These are phyloP conservation scores for Macrophomina tecta DNA, from an alignment of 2,329 filamentous ascomycete genomes.

Conservation along the genomic window DNA sequence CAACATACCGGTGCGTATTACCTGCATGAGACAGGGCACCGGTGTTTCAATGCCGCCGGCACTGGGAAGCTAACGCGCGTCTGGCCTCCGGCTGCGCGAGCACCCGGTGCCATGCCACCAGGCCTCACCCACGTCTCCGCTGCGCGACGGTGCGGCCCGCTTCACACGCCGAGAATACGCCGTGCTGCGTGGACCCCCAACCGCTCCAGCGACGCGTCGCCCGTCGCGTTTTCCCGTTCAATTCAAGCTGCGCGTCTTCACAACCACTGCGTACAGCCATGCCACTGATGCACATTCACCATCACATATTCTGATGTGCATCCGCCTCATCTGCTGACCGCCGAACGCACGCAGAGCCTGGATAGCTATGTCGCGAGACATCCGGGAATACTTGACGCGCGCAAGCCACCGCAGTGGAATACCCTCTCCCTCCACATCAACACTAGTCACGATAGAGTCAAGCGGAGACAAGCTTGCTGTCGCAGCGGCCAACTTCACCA, in stretches of 20 bases:
- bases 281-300: background rate
- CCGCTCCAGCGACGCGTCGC: background rate
- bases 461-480: background rate
- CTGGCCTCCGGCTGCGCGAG: constrained; percentile 5
- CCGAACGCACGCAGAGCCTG: no score
- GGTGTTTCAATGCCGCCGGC: background rate
- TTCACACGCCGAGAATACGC: background rate
- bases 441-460: background rate
- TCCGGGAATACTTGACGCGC: background rate
- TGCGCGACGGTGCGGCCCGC: background rate
- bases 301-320: background rate
- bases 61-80: background rate
- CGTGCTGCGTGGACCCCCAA: background rate
- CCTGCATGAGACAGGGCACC: background rate
- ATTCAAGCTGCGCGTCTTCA: background rate
- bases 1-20: background rate
- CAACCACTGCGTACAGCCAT: background rate
- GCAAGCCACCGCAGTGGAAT: background rate
- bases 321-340: background rate
- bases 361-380: background rate
- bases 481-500: background rate
- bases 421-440: background rate
- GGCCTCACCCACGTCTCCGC: background rate
- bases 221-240: background rate
- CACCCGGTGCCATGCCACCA: background rate